Base-by-base conservation (phyloP, 495 filamentous ascomycete species). In the Penicillium pulvis region DNA sequence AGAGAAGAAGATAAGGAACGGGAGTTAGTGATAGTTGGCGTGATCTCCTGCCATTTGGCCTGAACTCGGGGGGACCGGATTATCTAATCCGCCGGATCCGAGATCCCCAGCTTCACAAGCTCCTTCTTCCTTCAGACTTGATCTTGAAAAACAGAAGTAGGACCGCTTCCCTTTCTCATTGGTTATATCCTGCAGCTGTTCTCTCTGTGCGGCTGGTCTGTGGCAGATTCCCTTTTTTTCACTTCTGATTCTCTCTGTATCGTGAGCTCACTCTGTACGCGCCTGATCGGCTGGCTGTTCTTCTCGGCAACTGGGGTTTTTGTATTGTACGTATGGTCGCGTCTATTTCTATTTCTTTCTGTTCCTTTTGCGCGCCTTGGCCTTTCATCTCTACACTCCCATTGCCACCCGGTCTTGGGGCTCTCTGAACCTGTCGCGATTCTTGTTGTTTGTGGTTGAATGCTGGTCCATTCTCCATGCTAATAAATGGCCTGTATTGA, bases 271-370 rank as follows among this genome's bases (percentile, higher is more conserved):
- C 36, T 47, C 48, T 68, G 66, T 69, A 67, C 66, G 59, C 57
- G 66, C 61, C 52, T 59, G 33, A 33, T 41, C 39, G 55, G 26
- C 39, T 59, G 58, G 60, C 63, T 56, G 50, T 57, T 59, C 65
- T 70, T 69, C 41, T 51, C 57, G 56, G 60, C 62, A 70, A 49
- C 45, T 58, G 47, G 69, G 59, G 53, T 65, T 64, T 72, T 71
- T 69, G 67, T 67, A 76, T 75, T 80, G 77, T 80, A 80, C 76
- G 77, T 80, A 79, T 78, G 36, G 55, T 69, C 59, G 53, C 56
- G 69, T 62, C 69, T 65, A 63, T 44, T 61, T 41, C 61, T 53
- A 28, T 58, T 41, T 56, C 63, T 41, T n/a, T 52, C 10, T 63
- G 53, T 47, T 47, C 31, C 46, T 31, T 19, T 53, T 28, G 19